Evolutionary conservation across 805 yeast species (phyloP).

Genomic region (Metschnikowia amazonensis): DNA sequence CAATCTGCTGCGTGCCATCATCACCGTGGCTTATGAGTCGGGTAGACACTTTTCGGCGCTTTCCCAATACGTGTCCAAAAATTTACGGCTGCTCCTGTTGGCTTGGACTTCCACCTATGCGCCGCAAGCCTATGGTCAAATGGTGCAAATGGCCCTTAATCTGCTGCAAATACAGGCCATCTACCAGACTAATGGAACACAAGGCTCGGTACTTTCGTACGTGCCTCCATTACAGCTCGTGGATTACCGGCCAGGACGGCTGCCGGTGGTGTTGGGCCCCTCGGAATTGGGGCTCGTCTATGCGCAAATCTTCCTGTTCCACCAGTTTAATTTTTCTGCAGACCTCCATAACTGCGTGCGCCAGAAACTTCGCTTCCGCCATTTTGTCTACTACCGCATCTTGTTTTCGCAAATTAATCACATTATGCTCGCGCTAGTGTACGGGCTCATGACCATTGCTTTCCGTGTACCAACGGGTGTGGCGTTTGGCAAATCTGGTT

Average conservation of each 20-base stretch:
- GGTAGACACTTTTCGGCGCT: conserved; percentile 32
- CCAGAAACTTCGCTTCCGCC: conserved; percentile 21
- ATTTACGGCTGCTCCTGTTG: conserved; percentile 17
- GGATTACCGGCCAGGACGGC: conserved; percentile 21
- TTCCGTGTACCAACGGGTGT: conserved; percentile 25
- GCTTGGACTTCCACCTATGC: conserved; percentile 25
- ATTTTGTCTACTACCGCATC: conserved; percentile 26
- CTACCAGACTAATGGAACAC: conserved; percentile 13
- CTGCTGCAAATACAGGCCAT: conserved; percentile 17
- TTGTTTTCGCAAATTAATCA: conserved; percentile 30
- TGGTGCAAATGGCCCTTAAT: conserved; percentile 10
- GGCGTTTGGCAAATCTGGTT: conserved; percentile 31
- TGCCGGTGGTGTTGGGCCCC: conserved; percentile 29
- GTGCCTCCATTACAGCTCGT: conserved; percentile 23
- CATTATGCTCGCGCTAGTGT: conserved; percentile 27
- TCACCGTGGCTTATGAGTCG: conserved; percentile 24
- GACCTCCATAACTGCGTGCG: conserved; percentile 24
- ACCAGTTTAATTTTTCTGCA: conserved; percentile 32
- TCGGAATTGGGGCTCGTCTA: conserved; percentile 32
- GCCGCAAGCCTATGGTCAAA: conserved; percentile 18
- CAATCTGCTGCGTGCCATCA: conserved; percentile 17
- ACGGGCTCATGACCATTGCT: conserved; percentile 29
- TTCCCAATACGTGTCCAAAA: conserved; percentile 32
- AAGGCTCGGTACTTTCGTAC: conserved; percentile 17
- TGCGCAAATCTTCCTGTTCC: conserved; percentile 31